These are phyloP conservation scores for Penicillium oxalicum DNA, from an alignment of 2,329 filamentous ascomycete species.

Conservation along the genomic window DNA sequence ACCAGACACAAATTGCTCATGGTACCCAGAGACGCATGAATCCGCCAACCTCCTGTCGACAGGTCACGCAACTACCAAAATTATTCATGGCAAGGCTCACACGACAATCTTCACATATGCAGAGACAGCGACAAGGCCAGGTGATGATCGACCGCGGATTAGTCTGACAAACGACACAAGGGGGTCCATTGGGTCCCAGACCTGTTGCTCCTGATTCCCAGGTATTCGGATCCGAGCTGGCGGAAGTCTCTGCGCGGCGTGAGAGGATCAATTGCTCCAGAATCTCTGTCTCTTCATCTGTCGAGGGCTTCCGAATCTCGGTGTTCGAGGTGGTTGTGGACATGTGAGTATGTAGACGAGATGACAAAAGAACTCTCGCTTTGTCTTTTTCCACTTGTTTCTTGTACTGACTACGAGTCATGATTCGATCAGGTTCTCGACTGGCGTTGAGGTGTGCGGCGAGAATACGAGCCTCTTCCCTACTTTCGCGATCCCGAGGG, in stretches of 20 bases:
- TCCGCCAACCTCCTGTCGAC: constrained; percentile 77
- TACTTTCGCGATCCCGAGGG: constrained; percentile 69
- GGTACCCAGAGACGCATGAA: constrained; percentile 92
- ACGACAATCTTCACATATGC: constrained; percentile 89
- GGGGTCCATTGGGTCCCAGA: constrained; percentile 67
- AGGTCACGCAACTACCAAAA: constrained; percentile 94
- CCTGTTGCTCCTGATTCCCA: constrained; percentile 70
- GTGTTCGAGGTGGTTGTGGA: constrained; percentile 9
- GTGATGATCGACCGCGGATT: constrained; percentile 82
- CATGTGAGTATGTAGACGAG: constrained; percentile 29
- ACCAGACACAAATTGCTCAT: constrained; percentile 10
- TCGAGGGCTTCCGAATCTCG: constrained; percentile 30
- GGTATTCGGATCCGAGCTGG: constrained; percentile 24
- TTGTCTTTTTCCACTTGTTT: constrained; percentile 63
- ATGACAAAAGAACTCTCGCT: constrained; percentile 58
- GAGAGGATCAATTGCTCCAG: constrained; percentile 56
- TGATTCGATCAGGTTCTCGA: constrained; percentile 46
- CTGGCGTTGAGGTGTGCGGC: constrained; percentile 67
- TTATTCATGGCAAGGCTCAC: constrained; percentile 95
- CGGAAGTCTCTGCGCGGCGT: constrained; percentile 37
- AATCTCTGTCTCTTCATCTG: constrained; percentile 52
- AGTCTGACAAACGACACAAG: constrained; percentile 89
- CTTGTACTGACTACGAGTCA: constrained; percentile 76
- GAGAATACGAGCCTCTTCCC: constrained; percentile 72
- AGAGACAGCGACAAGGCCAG: constrained; percentile 93